Percentiles rank a stretch among this genome's conserved stretches.
Conservation (phyloP, 2,329 filamentous ascomycete genomes). For the Samsoniella hepiali region DNA sequence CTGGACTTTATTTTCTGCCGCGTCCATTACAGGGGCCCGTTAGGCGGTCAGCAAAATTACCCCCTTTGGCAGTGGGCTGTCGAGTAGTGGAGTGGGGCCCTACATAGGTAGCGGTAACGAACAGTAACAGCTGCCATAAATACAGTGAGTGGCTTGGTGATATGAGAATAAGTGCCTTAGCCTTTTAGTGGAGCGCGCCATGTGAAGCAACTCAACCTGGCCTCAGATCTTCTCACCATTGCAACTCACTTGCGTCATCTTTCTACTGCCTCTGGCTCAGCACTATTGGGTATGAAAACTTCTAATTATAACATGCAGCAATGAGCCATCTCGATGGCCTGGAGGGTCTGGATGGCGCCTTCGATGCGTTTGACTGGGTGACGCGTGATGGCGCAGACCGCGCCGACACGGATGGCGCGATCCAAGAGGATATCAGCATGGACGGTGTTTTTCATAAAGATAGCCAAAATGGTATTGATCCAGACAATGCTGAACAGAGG, state of each 20-base stretch:
- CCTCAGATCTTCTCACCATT: slow-evolving; percentile 6
- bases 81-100: too few species aligned
- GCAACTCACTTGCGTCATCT: background rate
- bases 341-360: background rate
- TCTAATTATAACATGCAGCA: background rate
- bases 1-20: slow-evolving; percentile 6
- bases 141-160: background rate
- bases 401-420: background rate
- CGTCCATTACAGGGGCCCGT: background rate
- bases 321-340: background rate
- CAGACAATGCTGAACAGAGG: background rate
- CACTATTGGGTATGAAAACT: background rate
- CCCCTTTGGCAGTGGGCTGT: background rate
- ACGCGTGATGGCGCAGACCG: slow-evolving; percentile 1
- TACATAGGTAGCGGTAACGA: too few species aligned
- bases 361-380: background rate
- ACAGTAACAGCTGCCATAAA: too few species aligned
- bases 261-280: background rate
- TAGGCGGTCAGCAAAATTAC: slow-evolving; percentile 8
- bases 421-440: background rate
- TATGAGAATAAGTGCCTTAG: background rate
- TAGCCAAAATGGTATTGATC: background rate
- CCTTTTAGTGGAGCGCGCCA: slow-evolving; percentile 8
- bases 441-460: background rate
- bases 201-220: slow-evolving; percentile 1